A percentile compares a stretch with the other conserved stretches of the same genome.
These are phyloP conservation scores for Claviceps sp. DNA, from an alignment of 2,329 filamentous ascomycete species.

Conservation along the genomic window DNA sequence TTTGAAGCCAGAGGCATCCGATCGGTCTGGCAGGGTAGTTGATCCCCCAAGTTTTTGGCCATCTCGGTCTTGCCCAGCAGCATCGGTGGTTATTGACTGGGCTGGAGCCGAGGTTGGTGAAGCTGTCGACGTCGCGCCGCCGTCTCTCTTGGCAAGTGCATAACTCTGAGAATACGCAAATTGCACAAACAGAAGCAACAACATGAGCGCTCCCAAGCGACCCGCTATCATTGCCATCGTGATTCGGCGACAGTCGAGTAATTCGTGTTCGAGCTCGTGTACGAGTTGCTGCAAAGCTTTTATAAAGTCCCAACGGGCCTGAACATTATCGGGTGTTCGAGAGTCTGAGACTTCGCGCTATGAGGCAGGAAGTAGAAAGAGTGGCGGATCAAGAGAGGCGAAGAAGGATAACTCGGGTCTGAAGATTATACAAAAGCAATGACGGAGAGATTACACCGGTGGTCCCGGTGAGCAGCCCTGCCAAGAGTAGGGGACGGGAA, in stretches of 20 bases:
- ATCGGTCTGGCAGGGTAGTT: neutral
- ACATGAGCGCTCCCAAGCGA: conserved; percentile 25
- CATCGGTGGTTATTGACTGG: neutral
- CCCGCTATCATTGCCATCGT: conserved; percentile 22
- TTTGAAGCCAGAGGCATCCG: neutral
- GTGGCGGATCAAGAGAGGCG: neutral
- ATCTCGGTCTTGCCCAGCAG: neutral
- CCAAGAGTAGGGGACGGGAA: neutral
- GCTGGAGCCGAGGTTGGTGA: neutral
- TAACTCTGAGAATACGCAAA: conserved; percentile 21
- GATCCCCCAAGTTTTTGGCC: neutral
- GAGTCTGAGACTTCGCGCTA: neutral
- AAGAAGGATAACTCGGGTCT: neutral
- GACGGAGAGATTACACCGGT: conserved; percentile 1
- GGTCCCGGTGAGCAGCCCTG: neutral
- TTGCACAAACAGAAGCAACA: conserved; percentile 25
- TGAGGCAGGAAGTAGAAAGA: neutral
- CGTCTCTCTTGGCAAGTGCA: conserved; percentile 21
- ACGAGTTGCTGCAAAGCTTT: conserved; percentile 9
- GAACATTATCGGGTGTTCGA: conserved; percentile 9
- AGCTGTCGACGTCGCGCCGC: conserved; percentile 9
- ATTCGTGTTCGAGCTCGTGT: conserved; percentile 2
- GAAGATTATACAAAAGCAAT: neutral
- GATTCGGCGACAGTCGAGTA: conserved; percentile 1
- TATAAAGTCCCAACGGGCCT: conserved; percentile 7